These are phyloP conservation scores for Fraxinus paxiana DNA, from an alignment of 305 asterid species.

Conservation along the genomic window DNA sequence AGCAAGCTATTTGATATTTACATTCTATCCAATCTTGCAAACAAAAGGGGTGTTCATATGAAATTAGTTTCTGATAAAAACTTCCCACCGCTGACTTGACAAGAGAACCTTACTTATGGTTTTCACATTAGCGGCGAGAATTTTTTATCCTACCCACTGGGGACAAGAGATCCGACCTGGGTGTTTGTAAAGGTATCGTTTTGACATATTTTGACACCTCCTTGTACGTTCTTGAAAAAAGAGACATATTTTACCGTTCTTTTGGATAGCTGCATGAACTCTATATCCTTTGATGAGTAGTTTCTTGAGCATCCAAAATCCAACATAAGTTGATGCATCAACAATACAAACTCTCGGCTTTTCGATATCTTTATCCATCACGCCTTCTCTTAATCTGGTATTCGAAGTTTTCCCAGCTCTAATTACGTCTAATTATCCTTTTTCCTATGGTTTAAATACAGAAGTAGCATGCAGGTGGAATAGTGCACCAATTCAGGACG, in stretches of 20 bases:
- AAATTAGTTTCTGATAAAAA: neutral
- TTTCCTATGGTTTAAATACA: neutral
- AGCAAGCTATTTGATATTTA: neutral
- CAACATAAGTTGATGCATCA: constrained; percentile 48
- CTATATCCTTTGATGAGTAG: constrained; percentile 33
- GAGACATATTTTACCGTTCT: constrained; percentile 24
- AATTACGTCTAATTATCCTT: neutral
- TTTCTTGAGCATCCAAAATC: constrained; percentile 40
- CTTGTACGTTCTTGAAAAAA: neutral
- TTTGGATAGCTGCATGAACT: constrained; percentile 42
- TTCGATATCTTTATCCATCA: neutral
- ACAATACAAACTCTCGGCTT: constrained; percentile 38
- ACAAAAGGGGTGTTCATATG: neutral
- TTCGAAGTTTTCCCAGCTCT: neutral
- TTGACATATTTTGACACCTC: neutral
- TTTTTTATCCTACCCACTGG: neutral
- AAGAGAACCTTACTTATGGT: neutral
- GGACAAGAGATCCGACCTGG: neutral
- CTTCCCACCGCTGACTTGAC: neutral
- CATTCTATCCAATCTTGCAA: neutral
- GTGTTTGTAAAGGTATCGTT: neutral
- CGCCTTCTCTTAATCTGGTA: neutral
- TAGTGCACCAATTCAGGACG: constrained; percentile 2
- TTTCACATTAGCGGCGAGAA: too few species aligned
- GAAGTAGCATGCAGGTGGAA: constrained; percentile 10